phyloP scores from a whole-genome alignment of 1,284 basidiomycete species.

The Cutaneotrichosporon spelunceum region DNA sequence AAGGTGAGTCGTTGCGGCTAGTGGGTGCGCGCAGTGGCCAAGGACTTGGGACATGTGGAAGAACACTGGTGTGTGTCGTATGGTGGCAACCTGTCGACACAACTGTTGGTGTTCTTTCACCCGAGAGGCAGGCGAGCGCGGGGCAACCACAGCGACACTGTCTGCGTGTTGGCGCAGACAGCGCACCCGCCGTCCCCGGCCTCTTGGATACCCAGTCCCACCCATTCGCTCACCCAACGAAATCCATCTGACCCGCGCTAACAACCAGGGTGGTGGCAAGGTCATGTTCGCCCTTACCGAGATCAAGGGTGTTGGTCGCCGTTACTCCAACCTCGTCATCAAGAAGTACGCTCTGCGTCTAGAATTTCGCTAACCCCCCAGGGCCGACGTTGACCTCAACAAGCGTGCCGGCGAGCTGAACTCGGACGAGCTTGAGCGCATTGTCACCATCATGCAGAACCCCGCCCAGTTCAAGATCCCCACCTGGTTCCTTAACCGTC shows the following conservation, averaged over 20 bases:
- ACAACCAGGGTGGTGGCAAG: slow-evolving; percentile 55
- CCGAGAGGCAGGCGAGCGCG: neutral
- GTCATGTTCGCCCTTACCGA: slow-evolving; percentile 96
- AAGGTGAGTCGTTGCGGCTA: slow-evolving; percentile 61
- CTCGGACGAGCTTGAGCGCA: slow-evolving; percentile 95
- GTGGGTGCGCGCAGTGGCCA: slow-evolving; percentile 40
- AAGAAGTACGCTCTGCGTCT: slow-evolving; percentile 63
- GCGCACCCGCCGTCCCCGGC: neutral
- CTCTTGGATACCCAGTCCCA: neutral
- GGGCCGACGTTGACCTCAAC: slow-evolving; percentile 94
- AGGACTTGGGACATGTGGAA: neutral
- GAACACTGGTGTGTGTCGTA: neutral
- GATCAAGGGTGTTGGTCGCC: slow-evolving; percentile 99
- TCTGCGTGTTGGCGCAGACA: neutral
- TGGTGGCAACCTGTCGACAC: neutral
- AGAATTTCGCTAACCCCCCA: neutral
- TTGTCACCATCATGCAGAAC: slow-evolving; percentile 99
- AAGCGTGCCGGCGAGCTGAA: slow-evolving; percentile 96
- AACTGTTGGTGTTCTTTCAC: neutral
- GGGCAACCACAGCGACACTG: neutral
- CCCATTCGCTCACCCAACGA: neutral
- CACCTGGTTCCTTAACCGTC: slow-evolving; percentile 98
- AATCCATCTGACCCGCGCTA: neutral
- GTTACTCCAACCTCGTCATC: slow-evolving; percentile 98
- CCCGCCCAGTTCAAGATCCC: slow-evolving; percentile 99